Evolutionary conservation across 352 stramenopile species (phyloP).

Genomic region (Globisporangium echinulatum): DNA sequence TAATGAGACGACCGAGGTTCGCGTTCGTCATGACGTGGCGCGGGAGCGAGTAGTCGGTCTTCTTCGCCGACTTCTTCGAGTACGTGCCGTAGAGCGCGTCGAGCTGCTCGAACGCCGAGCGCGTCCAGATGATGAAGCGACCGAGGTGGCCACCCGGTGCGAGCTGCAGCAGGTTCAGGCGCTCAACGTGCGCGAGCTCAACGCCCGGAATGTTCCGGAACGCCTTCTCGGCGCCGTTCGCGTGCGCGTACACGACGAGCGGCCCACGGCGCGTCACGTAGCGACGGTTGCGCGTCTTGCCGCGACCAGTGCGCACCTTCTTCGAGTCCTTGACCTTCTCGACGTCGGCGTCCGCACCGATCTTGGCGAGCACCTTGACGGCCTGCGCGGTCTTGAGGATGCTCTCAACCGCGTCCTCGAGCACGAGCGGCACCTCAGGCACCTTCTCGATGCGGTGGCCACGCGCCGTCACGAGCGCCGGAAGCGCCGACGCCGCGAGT

Average conservation of each 20-base stretch:
- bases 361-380: constrained; percentile 91
- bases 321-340: constrained; percentile 98
- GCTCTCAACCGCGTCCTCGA: constrained; percentile 90
- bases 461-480: constrained; percentile 96
- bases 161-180: constrained; percentile 97
- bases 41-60: constrained; percentile 92
- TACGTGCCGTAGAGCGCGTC: constrained; percentile 96
- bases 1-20: constrained; percentile 98
- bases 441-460: constrained; percentile 97
- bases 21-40: constrained; percentile 95
- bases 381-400: constrained; percentile 95
- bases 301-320: constrained; percentile 96
- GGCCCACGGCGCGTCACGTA: constrained; percentile 94
- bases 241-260: constrained; percentile 95
- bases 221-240: constrained; percentile 90
- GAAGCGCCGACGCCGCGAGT: constrained; percentile 95
- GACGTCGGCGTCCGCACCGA: constrained; percentile 94
- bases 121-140: constrained; percentile 98
- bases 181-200: constrained; percentile 96
- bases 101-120: constrained; percentile 96
- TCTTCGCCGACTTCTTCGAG: constrained; percentile 85
- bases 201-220: constrained; percentile 98
- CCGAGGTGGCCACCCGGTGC: constrained; percentile 98
- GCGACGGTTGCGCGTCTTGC: constrained; percentile 98
- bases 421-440: constrained; percentile 96